Conservation (phyloP, 2,329 filamentous ascomycete species). For the Esteya vermicola region DNA sequence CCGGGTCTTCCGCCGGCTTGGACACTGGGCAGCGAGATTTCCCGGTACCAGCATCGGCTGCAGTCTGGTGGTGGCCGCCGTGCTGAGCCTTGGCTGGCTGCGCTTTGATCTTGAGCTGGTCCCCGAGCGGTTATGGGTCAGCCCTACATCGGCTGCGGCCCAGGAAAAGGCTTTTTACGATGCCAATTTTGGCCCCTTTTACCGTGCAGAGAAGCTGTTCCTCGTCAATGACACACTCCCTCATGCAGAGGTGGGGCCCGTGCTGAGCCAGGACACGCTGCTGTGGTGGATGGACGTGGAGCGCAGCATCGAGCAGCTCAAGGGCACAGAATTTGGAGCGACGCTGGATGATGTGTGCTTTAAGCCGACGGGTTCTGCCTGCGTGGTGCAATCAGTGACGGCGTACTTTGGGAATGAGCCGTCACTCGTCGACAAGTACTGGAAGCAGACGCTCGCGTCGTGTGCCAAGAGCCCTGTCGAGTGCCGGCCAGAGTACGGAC, state of each 20-base stretch:
- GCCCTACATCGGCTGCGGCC: conserved; percentile 78
- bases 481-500: conserved; percentile 78
- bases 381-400: conserved; percentile 84
- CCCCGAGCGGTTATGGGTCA: conserved; percentile 91
- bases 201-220: conserved; percentile 85
- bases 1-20: conserved; percentile 63
- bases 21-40: conserved; percentile 67
- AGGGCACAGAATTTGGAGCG: conserved; percentile 52
- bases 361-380: conserved; percentile 79
- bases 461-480: conserved; percentile 70
- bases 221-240: conserved; percentile 71
- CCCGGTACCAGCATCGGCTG: conserved; percentile 68
- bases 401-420: conserved; percentile 69
- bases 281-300: conserved; percentile 92
- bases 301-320: conserved; percentile 56
- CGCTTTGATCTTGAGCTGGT: conserved; percentile 82
- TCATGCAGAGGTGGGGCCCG: conserved; percentile 53
- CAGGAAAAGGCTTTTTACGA: conserved; percentile 94
- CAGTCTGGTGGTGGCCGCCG: conserved; percentile 59
- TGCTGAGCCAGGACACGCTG: conserved; percentile 78
- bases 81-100: conserved; percentile 80
- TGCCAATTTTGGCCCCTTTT: conserved; percentile 85
- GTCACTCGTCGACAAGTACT: conserved; percentile 47
- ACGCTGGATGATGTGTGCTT: conserved; percentile 79
- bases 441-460: conserved; percentile 56